Evolutionary conservation across 2,329 filamentous ascomycete species (phyloP).

Genomic region (Microthyrium microscopicum): DNA sequence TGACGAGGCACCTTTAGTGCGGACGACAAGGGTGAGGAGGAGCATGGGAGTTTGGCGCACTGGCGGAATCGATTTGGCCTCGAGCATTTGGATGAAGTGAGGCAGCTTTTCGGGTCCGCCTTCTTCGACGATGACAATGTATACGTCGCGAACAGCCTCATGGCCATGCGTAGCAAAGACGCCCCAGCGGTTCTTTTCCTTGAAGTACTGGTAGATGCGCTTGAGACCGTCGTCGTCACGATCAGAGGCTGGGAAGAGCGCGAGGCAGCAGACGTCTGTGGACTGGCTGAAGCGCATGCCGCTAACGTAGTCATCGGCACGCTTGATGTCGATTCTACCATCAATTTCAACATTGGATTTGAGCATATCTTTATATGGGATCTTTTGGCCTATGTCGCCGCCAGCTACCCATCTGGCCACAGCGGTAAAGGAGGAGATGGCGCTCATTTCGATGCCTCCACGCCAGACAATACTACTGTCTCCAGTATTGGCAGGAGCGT

Average conservation of each 20-base stretch:
- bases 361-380: conserved; percentile 55
- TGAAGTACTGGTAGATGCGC: conserved; percentile 75
- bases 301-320: conserved; percentile 82
- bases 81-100: conserved; percentile 77
- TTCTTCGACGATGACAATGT: conserved; percentile 69
- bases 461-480: conserved; percentile 49
- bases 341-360: conserved; percentile 54
- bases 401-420: conserved; percentile 74
- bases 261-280: conserved; percentile 71
- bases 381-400: conserved; percentile 51
- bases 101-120: conserved; percentile 49
- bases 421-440: conserved; percentile 57
- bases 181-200: conserved; percentile 65
- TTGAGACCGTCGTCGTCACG: conserved; percentile 37
- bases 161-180: conserved; percentile 52
- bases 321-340: conserved; percentile 64
- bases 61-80: conserved; percentile 53
- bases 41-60: conserved; percentile 59
- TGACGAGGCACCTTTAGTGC: conserved; percentile 11
- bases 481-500: conserved; percentile 48
- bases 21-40: conserved; percentile 68
- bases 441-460: conserved; percentile 43
- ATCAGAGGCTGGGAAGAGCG: conserved; percentile 46
- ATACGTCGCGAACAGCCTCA: conserved; percentile 72
- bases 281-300: conserved; percentile 65